Conservation (phyloP, 169 alveolate genomes). For the Ichthyophthirius multifiliis region DNA sequence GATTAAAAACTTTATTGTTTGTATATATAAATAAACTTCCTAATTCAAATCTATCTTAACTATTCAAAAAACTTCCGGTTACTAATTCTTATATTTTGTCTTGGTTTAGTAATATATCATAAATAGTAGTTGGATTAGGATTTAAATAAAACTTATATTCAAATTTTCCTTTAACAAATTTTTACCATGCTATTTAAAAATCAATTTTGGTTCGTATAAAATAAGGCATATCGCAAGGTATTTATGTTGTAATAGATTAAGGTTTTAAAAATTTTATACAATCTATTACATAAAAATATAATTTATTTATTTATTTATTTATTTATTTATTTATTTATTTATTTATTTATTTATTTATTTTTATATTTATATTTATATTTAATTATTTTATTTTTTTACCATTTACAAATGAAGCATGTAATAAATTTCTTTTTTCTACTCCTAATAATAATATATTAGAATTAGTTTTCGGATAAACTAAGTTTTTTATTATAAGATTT, state of each 20-base stretch:
- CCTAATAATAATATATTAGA: neutral
- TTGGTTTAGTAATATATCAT: neutral
- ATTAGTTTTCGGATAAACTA: neutral
- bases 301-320: too few relatives aligned
- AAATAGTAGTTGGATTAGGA: neutral
- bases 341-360: too few relatives aligned
- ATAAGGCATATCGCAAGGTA: neutral
- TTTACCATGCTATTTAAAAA: neutral
- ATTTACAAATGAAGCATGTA: neutral
- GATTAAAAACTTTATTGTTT: neutral
- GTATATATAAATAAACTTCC: neutral
- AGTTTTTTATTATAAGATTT: neutral
- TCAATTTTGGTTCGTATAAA: neutral
- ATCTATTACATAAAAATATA: too few relatives aligned
- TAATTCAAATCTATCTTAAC: neutral
- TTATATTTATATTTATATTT: too few relatives aligned
- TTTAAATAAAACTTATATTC: slow-evolving; percentile 13
- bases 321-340: too few relatives aligned
- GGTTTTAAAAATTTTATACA: neutral
- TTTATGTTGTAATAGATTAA: neutral
- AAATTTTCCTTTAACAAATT: slow-evolving; percentile 12
- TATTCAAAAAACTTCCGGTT: neutral
- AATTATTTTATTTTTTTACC: neutral
- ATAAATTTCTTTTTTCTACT: neutral
- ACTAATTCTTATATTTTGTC: neutral